Conservation (phyloP, 2,329 filamentous ascomycete genomes). For the Atkinsonella hypoxylon region DNA sequence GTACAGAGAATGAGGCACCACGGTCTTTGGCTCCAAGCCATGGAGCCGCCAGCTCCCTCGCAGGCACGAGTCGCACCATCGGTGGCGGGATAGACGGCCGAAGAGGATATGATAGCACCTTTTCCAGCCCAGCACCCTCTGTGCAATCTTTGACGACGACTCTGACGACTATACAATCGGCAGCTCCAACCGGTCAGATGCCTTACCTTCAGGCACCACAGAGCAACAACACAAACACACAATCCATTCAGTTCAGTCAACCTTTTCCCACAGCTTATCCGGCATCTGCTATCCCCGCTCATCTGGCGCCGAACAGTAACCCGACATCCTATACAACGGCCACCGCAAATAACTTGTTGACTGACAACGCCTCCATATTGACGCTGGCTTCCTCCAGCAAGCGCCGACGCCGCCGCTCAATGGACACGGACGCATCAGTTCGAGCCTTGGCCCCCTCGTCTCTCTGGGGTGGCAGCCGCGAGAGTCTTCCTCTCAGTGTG, state of each 20-base stretch:
- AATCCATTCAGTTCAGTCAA: constrained; percentile 51
- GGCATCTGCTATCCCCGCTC: constrained; percentile 60
- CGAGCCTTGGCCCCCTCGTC: constrained; percentile 74
- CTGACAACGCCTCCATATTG: constrained; percentile 76
- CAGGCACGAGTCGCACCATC: constrained; percentile 62
- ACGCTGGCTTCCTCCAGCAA: constrained; percentile 77
- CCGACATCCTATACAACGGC: constrained; percentile 66
- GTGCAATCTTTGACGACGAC: constrained; percentile 73
- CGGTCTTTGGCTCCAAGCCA: constrained; percentile 69
- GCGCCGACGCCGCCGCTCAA: constrained; percentile 61
- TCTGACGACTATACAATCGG: constrained; percentile 73
- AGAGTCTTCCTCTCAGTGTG: constrained; percentile 67
- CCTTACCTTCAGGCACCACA: constrained; percentile 14
- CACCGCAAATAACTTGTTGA: constrained; percentile 70
- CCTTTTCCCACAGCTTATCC: constrained; percentile 53
- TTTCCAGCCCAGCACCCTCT: constrained; percentile 72
- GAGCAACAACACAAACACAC: constrained; percentile 20
- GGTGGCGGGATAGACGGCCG: constrained; percentile 55
- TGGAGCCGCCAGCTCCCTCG: constrained; percentile 42
- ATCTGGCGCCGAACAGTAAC: constrained; percentile 46
- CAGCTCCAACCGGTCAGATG: constrained; percentile 42
- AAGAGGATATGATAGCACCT: constrained; percentile 63
- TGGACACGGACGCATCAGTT: constrained; percentile 78
- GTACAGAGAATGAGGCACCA: constrained; percentile 69
- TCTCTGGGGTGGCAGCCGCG: constrained; percentile 69